Evolutionary conservation across 371 early-diverging fungal genomes (phyloP).

Genomic region (Choanephora cucurbitarum): DNA sequence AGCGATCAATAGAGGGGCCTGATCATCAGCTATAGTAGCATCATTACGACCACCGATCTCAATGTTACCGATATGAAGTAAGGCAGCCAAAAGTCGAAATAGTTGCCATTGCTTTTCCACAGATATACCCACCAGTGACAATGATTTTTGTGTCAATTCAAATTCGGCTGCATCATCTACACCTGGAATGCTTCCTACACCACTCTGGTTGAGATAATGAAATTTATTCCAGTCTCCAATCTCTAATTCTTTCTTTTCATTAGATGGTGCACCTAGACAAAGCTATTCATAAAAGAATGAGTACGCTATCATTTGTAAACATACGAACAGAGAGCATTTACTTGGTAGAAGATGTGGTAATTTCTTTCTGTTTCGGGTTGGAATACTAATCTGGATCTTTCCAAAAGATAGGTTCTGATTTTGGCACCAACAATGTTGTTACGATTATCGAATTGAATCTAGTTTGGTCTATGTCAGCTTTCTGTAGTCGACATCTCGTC

Average conservation of each 20-base stretch:
- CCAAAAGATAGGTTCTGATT: constrained; percentile 97
- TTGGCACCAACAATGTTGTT: constrained; percentile 92
- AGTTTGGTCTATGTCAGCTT: not conserved
- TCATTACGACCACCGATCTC: constrained; percentile 76
- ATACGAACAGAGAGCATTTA: no score
- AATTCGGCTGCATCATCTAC: constrained; percentile 94
- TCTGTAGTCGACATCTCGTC: not conserved
- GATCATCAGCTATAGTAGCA: constrained; percentile 74
- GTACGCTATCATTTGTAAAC: not conserved
- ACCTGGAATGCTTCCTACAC: constrained; percentile 76
- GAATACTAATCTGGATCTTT: constrained; percentile 95
- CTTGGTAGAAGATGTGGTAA: constrained; percentile 99
- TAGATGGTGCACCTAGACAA: constrained; percentile 83
- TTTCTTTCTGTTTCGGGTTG: constrained; percentile 94
- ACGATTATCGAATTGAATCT: constrained; percentile 78
- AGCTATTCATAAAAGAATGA: constrained; percentile 54
- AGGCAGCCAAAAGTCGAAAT: constrained; percentile 85
- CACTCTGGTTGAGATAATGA: constrained; percentile 88
- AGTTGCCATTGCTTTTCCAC: constrained; percentile 88
- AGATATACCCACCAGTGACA: constrained; percentile 85
- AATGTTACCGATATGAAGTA: constrained; percentile 93
- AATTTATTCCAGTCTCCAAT: constrained; percentile 77
- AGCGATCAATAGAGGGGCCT: constrained; percentile 68
- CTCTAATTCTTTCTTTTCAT: constrained; percentile 79
- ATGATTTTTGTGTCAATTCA: constrained; percentile 79